Evolutionary conservation across 176 grass and related monocot genomes (phyloP), one percentile per base, ranked within the genome.

Genomic region (Guadua angustifolia): DNA sequence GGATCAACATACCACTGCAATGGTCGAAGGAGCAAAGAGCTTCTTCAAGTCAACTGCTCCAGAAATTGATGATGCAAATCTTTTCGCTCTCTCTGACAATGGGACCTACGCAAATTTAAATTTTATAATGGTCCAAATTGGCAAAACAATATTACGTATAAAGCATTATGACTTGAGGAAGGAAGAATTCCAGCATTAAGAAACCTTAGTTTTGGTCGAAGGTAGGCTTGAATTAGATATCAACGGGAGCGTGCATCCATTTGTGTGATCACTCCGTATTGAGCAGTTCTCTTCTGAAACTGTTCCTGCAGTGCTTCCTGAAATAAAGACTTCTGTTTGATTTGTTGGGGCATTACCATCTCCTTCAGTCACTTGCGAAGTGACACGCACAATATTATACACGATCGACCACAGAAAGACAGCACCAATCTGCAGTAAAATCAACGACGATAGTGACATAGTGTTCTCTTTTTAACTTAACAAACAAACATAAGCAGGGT

Each of bases 21-120:
- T 75, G 22, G 95, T 95, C 25, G 93, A 95, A 74, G 93, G 93
- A 24, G 93, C 89, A 66, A 95, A 89, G 40, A 98, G 40, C 78
- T 84, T 98, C 77, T 81, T 98, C 12, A 95, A 44, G 64, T 94
- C 93, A 52, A 94, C 64, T 53, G 73, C 29, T 83, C 45, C 32
- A 70, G 55, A 84, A 70, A 93, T 6, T 1, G 36, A 69, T 36
- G 68, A 87, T 14, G 81, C 1, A 3, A 80, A 39, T 40, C 69
- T 19, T 86, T 29, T 77, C 73, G 49, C 68, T 85, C 66, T 98
- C 65, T 50, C 71, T 29, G 66, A 78, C 21, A 87, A 15, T 19
- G 77, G 19, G 19, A 85, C 83, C 95, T 95, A 38, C 26, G 33
- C 7, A 73, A 15, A 40, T 43, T 55, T 1, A 51, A 86, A 73